Evolutionary conservation across 805 yeast genomes (phyloP).

Genomic region (Zygosaccharomyces bisporus): DNA sequence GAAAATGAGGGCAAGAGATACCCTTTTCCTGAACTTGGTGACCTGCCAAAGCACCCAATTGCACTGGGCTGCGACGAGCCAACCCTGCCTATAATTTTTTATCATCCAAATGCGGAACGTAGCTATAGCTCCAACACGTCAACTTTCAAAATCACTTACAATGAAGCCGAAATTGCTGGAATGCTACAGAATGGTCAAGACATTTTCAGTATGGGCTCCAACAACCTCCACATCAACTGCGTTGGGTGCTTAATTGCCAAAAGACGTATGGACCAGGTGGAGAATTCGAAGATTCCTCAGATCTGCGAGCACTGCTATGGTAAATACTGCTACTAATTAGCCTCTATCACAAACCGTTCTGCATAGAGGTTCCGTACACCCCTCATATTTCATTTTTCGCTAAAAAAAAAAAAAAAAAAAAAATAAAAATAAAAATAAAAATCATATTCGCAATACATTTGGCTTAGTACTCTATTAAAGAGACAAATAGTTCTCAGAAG

Average conservation of each 20-base stretch:
- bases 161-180: slow-evolving; percentile 39
- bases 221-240: slow-evolving; percentile 43
- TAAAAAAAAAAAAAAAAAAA: slow-evolving; percentile 1
- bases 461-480: not conserved
- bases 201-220: slow-evolving; percentile 46
- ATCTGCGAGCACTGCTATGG: slow-evolving; percentile 39
- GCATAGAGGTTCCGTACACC: slow-evolving; percentile 6
- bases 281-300: slow-evolving; percentile 28
- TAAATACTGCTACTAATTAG: slow-evolving; percentile 39
- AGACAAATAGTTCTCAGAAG: not conserved
- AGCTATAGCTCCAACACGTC: slow-evolving; percentile 50
- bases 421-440: not conserved
- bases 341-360: not conserved
- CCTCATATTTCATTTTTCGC: slow-evolving; percentile 1
- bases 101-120: slow-evolving; percentile 45
- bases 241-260: slow-evolving; percentile 56
- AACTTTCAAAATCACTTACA: slow-evolving; percentile 54
- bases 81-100: slow-evolving; percentile 49
- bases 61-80: slow-evolving; percentile 73
- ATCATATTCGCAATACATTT: not conserved
- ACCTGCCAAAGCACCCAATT: slow-evolving; percentile 48
- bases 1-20: slow-evolving; percentile 13
- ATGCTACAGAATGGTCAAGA: slow-evolving; percentile 53
- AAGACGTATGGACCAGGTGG: slow-evolving; percentile 42
- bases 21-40: slow-evolving; percentile 25